Evolutionary conservation across 169 alveolate species (phyloP).

Genomic region (Eimeria falciformis): DNA sequence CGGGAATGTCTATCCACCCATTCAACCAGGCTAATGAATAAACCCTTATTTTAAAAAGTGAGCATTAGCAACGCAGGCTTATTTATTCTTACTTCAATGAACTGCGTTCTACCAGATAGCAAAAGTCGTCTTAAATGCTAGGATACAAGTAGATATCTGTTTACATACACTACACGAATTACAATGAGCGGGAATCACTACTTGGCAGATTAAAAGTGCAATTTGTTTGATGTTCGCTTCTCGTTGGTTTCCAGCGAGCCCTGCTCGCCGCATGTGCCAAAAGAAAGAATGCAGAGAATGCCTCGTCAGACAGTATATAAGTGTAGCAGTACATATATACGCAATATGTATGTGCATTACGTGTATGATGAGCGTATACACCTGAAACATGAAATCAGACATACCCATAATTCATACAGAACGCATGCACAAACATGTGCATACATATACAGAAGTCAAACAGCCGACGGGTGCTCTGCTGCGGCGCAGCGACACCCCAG

Average conservation of each 20-base stretch:
- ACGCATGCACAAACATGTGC: not conserved
- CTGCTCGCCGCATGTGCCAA: slow-evolving; percentile 43
- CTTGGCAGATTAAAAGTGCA: slow-evolving; percentile 11
- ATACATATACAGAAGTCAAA: not conserved
- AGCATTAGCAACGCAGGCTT: too few species aligned
- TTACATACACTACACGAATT: not conserved
- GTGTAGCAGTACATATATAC: not conserved
- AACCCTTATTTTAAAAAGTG: too few species aligned
- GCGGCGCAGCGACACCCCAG: not conserved
- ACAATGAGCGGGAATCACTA: not conserved
- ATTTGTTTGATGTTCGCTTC: slow-evolving; percentile 39
- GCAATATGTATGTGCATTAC: not conserved
- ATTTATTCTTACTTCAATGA: too few species aligned
- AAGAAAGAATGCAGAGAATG: slow-evolving; percentile 24
- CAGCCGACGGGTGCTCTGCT: slow-evolving; percentile 21
- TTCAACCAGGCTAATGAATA: too few species aligned
- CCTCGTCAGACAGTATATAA: slow-evolving; percentile 11
- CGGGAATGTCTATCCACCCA: too few species aligned
- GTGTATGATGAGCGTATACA: too few species aligned
- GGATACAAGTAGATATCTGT: not conserved
- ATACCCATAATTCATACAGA: not conserved
- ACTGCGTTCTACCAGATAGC: too few species aligned
- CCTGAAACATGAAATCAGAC: too few species aligned
- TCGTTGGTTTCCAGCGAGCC: slow-evolving; percentile 30
- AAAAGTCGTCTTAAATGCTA: too few species aligned